phyloP scores from a whole-genome alignment of 768 basidiomycete species.

The Macrolepiota dolichaula region DNA sequence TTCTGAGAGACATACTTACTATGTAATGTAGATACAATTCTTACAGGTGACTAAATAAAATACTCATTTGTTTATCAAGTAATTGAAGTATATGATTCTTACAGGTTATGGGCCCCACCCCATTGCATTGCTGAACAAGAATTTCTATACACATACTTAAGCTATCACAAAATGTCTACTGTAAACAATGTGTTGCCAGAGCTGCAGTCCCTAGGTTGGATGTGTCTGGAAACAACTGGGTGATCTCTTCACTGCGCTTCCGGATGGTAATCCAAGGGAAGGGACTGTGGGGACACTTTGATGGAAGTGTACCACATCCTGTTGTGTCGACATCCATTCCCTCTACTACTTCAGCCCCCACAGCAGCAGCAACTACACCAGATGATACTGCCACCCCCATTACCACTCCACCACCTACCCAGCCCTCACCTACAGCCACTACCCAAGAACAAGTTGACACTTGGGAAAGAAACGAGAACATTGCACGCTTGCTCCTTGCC shows the following conservation, averaged over 20 bases:
- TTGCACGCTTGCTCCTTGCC: conserved; percentile 26
- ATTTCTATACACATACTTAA: background rate
- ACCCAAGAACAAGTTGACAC: background rate
- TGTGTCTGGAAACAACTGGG: conserved; percentile 29
- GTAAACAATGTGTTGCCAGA: background rate
- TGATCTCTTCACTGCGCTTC: conserved; percentile 24
- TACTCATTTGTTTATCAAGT: too few relatives aligned
- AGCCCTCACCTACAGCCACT: background rate
- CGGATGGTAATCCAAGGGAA: conserved; percentile 25
- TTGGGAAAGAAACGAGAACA: conserved; percentile 33
- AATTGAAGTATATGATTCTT: background rate
- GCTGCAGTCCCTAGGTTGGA: conserved; percentile 26
- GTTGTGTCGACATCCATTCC: background rate
- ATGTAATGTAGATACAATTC: too few relatives aligned
- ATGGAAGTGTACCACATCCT: conserved; percentile 13
- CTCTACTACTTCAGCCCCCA: too few relatives aligned
- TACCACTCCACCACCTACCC: background rate
- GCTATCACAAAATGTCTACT: background rate
- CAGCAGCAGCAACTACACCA: background rate
- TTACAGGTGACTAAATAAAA: too few relatives aligned
- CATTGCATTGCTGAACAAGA: background rate
- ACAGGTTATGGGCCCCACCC: background rate
- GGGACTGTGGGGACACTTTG: conserved; percentile 25
- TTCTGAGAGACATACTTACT: too few relatives aligned
- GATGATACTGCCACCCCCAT: background rate